phyloP scores from a whole-genome alignment of 2,329 filamentous ascomycete species.

The Coniochaeta hoffmannii region DNA sequence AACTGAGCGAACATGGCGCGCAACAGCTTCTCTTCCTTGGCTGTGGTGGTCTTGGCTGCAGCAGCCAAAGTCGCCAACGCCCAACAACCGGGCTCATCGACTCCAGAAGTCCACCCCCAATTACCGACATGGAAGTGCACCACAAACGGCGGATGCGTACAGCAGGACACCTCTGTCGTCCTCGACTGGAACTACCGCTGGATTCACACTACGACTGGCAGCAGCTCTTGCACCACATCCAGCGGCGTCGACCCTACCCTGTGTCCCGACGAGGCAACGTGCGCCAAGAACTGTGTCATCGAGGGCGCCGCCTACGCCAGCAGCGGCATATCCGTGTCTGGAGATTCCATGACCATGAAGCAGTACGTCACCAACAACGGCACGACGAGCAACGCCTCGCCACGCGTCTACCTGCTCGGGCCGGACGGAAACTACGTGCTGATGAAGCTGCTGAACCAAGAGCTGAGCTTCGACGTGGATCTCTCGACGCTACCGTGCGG shows the following conservation, averaged over 20 bases:
- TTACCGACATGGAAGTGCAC: conserved; percentile 38
- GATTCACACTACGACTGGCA: conserved; percentile 25
- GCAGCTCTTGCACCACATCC: conserved; percentile 16
- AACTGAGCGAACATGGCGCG: neutral
- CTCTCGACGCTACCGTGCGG: conserved; percentile 54
- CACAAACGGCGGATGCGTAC: conserved; percentile 31
- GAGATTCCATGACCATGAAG: conserved; percentile 17
- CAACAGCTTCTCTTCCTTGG: neutral
- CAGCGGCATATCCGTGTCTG: conserved; percentile 16
- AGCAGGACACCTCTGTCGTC: conserved; percentile 33
- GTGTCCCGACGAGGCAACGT: conserved; percentile 34
- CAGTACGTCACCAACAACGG: conserved; percentile 16
- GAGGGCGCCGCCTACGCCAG: conserved; percentile 36
- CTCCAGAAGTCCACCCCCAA: conserved; percentile 32
- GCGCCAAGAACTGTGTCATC: conserved; percentile 40
- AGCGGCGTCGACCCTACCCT: conserved; percentile 22
- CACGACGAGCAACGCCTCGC: conserved; percentile 13
- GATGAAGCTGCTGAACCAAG: conserved; percentile 48
- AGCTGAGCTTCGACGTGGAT: conserved; percentile 57
- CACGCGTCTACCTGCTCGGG: conserved; percentile 47
- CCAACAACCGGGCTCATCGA: conserved; percentile 18
- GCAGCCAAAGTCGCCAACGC: conserved; percentile 14
- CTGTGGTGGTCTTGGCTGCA: conserved; percentile 1
- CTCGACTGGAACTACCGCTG: conserved; percentile 30
- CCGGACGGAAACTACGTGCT: conserved; percentile 46